Percentiles rank a stretch among this genome's conserved stretches.
These are phyloP conservation scores for Paralagenidium karlingii DNA, from an alignment of 352 stramenopile genomes.

Conservation along the genomic window DNA sequence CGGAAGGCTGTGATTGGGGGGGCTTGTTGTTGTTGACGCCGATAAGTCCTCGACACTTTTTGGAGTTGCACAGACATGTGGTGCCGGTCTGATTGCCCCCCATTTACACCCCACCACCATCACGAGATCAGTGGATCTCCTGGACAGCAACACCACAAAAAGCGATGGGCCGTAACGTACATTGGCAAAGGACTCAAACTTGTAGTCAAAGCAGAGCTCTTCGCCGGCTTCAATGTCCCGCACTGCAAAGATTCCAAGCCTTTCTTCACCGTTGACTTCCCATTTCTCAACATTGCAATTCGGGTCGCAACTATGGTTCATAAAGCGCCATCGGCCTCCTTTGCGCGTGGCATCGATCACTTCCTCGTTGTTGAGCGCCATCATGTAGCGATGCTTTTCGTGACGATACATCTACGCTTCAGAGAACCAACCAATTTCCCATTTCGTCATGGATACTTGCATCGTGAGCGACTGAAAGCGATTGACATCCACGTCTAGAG, in stretches of 20 bases:
- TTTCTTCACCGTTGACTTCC: conserved; percentile 85
- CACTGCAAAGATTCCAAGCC: conserved; percentile 92
- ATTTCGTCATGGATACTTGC: conserved; percentile 2
- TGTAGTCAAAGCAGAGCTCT: conserved; percentile 95
- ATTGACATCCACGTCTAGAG: conserved; percentile 36
- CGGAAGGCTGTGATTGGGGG: too few species aligned
- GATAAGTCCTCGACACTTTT: conserved; percentile 59
- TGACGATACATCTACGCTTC: conserved; percentile 9
- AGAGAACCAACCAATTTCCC: conserved; percentile 1
- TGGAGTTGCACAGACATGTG: conserved; percentile 41
- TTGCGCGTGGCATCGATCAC: conserved; percentile 85
- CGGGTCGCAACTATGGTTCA: conserved; percentile 92
- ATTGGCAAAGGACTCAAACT: conserved; percentile 64
- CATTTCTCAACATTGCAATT: conserved; percentile 93
- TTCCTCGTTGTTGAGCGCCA: conserved; percentile 70
- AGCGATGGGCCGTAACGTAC: conserved; percentile 14
- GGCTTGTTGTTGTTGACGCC: conserved; percentile 45
- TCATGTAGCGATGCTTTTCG: conserved; percentile 77
- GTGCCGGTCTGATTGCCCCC: too few species aligned
- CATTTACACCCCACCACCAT: too few species aligned
- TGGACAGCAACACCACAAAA: too few species aligned
- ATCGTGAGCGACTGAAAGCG: conserved; percentile 5
- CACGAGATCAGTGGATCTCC: too few species aligned
- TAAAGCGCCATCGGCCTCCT: conserved; percentile 88
- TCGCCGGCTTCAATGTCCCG: conserved; percentile 79